Percentiles rank a stretch among this genome's conserved stretches.
Conservation (phyloP, 2,329 filamentous ascomycete species). For the Mycogone perniciosa region DNA sequence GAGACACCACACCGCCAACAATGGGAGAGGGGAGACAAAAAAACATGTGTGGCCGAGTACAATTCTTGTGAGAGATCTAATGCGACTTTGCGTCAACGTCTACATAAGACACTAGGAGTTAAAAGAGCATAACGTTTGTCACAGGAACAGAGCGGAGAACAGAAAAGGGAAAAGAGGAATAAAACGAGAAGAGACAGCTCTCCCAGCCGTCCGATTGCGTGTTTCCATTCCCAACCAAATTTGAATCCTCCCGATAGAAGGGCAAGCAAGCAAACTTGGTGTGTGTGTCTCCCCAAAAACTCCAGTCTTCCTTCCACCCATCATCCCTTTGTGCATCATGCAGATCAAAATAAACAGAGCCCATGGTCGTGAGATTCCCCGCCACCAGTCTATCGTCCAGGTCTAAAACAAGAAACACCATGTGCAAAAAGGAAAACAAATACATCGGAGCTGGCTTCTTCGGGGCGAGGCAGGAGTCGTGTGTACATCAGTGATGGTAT, state of each 20-base stretch:
- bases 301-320: constrained; percentile 8
- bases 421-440: constrained; percentile 1
- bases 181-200: constrained; percentile 1
- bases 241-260: constrained; percentile 3
- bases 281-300: constrained; percentile 5
- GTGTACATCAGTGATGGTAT: not conserved
- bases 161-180: too few species aligned
- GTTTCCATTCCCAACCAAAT: constrained; percentile 4
- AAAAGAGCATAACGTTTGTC: too few species aligned
- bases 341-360: constrained; percentile 6
- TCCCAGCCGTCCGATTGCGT: constrained; percentile 5
- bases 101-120: constrained; percentile 5
- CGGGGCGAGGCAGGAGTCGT: not conserved
- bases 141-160: too few species aligned
- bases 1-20: not conserved
- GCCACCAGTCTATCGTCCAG: constrained; percentile 13
- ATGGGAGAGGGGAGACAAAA: not conserved
- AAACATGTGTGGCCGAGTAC: not conserved
- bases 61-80: not conserved
- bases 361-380: constrained; percentile 11
- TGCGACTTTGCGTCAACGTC: constrained; percentile 4
- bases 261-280: constrained; percentile 7
- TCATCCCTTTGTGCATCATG: constrained; percentile 3
- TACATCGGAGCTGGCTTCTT: not conserved
- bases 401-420: constrained; percentile 2